Conservation (phyloP, 345 rosid species). For the Lenwebbia sp. region DNA sequence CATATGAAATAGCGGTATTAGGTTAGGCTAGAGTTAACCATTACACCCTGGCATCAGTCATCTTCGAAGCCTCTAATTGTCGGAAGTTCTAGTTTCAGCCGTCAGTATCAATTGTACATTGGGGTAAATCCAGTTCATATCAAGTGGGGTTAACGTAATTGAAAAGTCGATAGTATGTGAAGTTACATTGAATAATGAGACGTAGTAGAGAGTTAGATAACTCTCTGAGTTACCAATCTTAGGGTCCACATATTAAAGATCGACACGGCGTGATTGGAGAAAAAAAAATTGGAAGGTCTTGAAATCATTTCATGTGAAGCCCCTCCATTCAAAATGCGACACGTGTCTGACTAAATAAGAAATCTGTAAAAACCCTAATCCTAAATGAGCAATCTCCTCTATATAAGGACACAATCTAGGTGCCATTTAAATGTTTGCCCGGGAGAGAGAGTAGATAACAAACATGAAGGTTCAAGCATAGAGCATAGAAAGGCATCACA, state of each 20-base stretch:
- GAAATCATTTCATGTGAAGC: neutral
- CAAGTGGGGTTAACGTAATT: neutral
- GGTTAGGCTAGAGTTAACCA: neutral
- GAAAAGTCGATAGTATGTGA: neutral
- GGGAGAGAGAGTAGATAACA: neutral
- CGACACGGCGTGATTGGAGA: neutral
- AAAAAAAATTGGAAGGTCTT: neutral
- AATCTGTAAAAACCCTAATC: neutral
- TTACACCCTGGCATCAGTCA: neutral
- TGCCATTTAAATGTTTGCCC: neutral
- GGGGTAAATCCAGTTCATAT: neutral
- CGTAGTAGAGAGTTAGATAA: neutral
- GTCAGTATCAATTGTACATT: neutral
- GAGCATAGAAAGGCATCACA: neutral
- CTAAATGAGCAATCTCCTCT: neutral
- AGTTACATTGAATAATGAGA: neutral
- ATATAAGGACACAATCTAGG: neutral
- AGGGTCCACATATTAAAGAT: neutral
- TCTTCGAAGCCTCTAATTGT: neutral
- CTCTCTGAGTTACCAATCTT: neutral
- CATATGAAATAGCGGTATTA: neutral
- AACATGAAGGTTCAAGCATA: neutral
- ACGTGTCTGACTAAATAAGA: neutral
- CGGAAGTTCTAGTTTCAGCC: neutral
- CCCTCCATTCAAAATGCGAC: neutral